Percentiles rank a stretch among this genome's conserved stretches.
Evolutionary conservation across 345 rosid species (phyloP).

Genomic region (Gossypium mustelinum): DNA sequence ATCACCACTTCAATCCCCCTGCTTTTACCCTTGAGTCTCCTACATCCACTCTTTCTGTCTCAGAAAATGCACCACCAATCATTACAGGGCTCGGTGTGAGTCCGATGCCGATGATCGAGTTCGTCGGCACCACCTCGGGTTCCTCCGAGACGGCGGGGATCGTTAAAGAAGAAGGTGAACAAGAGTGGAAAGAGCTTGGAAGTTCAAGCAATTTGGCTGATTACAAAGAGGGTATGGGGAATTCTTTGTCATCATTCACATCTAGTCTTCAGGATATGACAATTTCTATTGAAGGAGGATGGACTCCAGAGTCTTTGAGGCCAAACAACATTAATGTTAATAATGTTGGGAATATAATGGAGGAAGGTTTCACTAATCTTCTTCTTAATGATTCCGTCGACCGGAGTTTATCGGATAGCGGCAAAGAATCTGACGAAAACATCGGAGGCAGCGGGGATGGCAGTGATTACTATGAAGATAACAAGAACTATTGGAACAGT

Average conservation of each 20-base stretch:
- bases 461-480: constrained; percentile 65
- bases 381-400: constrained; percentile 50
- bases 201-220: constrained; percentile 28
- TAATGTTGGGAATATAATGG: constrained; percentile 33
- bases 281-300: constrained; percentile 43
- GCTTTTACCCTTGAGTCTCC: constrained; percentile 57
- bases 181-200: constrained; percentile 50
- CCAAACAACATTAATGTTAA: constrained; percentile 11
- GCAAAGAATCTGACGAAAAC: constrained; percentile 37
- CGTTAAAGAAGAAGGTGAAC: constrained; percentile 54
- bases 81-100: constrained; percentile 24
- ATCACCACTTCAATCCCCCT: constrained; percentile 15
- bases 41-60: constrained; percentile 76
- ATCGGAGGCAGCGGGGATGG: constrained; percentile 24
- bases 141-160: constrained; percentile 39
- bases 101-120: constrained; percentile 42
- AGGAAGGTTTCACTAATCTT: constrained; percentile 78
- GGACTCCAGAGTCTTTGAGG: constrained; percentile 45
- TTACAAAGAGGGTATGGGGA: constrained; percentile 32
- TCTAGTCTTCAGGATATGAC: constrained; percentile 43
- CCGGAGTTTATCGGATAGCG: constrained; percentile 41
- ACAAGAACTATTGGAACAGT: constrained; percentile 92
- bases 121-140: constrained; percentile 42
- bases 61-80: constrained; percentile 44
- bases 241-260: constrained; percentile 40